Percentiles rank a stretch among this genome's conserved stretches.
Conservation (phyloP, 2,329 filamentous ascomycete genomes). For the Coniochaeta prunicola region DNA sequence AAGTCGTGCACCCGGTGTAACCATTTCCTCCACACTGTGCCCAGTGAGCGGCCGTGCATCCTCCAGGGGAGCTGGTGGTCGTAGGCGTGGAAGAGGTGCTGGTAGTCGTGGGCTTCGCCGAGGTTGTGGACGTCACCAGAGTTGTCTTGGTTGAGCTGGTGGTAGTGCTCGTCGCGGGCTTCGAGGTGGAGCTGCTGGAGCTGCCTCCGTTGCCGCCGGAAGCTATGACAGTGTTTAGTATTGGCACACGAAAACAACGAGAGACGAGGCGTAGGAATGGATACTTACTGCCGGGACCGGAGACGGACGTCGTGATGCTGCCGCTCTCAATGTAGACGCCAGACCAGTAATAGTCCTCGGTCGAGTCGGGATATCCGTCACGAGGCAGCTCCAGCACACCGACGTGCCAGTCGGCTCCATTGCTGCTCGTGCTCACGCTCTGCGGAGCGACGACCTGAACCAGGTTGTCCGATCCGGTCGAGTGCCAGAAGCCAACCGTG, state of each 20-base stretch:
- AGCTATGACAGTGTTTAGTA: background rate
- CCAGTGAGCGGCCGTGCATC: conserved; percentile 15
- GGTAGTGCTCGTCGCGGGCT: background rate
- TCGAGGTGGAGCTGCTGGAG: background rate
- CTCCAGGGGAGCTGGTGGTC: background rate
- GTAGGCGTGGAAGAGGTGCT: background rate
- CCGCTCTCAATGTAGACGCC: conserved; percentile 61
- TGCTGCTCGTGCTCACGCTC: conserved; percentile 47
- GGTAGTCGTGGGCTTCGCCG: background rate
- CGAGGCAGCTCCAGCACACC: conserved; percentile 57
- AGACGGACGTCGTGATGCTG: conserved; percentile 11
- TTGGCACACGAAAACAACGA: background rate
- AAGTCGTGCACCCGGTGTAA: conserved; percentile 18
- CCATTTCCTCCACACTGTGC: conserved; percentile 18
- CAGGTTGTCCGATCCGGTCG: conserved; percentile 48
- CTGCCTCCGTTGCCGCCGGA: background rate
- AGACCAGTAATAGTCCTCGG: conserved; percentile 61
- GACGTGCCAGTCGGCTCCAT: conserved; percentile 63
- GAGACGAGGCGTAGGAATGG: background rate
- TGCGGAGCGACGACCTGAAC: conserved; percentile 50
- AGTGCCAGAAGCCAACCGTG: conserved; percentile 60
- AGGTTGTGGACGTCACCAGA: background rate
- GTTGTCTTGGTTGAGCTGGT: conserved; percentile 1
- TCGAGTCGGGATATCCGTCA: conserved; percentile 37
- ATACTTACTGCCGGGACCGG: conserved; percentile 3